A percentile compares a stretch with the other conserved stretches of the same genome.
Conservation (phyloP, 805 yeast species). For the Isabelozyma rhagii region DNA sequence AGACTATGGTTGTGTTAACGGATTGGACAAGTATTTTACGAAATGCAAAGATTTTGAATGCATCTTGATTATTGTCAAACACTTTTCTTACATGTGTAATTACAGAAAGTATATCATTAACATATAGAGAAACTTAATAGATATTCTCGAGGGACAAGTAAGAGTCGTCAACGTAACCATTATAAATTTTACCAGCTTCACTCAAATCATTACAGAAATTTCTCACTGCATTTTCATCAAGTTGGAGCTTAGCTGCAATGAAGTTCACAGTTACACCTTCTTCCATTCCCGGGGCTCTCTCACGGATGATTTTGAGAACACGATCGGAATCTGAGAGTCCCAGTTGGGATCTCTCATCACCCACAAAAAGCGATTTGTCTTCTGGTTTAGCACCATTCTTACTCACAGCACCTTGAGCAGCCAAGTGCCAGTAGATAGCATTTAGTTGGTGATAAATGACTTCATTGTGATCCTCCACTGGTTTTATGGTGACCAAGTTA, state of each 20-base stretch:
- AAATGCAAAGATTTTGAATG: too few relatives aligned
- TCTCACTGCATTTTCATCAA: constrained; percentile 48
- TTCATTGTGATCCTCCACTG: constrained; percentile 62
- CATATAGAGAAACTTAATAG: not conserved
- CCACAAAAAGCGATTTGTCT: constrained; percentile 28
- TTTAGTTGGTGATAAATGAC: constrained; percentile 65
- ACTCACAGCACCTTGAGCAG: constrained; percentile 46
- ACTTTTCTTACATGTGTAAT: not conserved
- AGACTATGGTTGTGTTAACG: too few relatives aligned
- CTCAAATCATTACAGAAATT: constrained; percentile 51
- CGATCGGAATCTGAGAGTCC: constrained; percentile 34
- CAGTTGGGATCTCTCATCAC: constrained; percentile 19
- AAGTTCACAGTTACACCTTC: constrained; percentile 74
- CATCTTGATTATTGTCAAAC: not conserved
- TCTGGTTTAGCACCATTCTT: constrained; percentile 12
- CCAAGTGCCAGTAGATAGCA: constrained; percentile 56
- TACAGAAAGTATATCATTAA: not conserved
- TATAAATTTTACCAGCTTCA: constrained; percentile 67
- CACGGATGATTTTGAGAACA: constrained; percentile 47
- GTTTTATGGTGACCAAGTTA: constrained; percentile 59
- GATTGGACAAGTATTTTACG: too few relatives aligned
- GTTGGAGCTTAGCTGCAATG: constrained; percentile 54
- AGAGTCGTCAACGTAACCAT: constrained; percentile 65
- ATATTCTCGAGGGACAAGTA: constrained; percentile 47
- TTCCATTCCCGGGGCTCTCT: constrained; percentile 54